A percentile compares a stretch with the other conserved stretches of the same genome.
Evolutionary conservation across 78 protist species (phyloP).

Genomic region (Dictyostelium purpureum): DNA sequence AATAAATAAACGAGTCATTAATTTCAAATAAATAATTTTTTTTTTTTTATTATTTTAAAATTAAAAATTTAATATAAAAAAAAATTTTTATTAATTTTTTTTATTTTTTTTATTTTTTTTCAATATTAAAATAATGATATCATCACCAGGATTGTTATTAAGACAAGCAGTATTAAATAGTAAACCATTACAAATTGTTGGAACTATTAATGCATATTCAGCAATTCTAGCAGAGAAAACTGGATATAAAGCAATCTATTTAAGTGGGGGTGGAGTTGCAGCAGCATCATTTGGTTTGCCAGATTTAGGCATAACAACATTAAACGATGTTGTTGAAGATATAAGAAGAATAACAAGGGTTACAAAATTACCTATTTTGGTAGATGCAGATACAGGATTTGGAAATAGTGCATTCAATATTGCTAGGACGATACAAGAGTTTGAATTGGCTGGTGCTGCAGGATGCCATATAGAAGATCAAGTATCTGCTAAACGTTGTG

Average conservation of each 20-base stretch:
- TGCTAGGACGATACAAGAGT: conserved; percentile 44
- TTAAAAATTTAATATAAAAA: too few relatives aligned
- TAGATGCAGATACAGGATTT: conserved; percentile 74
- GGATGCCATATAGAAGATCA: conserved; percentile 69
- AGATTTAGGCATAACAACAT: conserved; percentile 64
- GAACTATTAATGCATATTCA: conserved; percentile 65
- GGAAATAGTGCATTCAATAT: conserved; percentile 56
- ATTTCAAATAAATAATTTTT: too few relatives aligned
- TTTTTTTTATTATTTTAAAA: too few relatives aligned
- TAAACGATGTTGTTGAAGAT: conserved; percentile 73
- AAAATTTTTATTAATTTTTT: too few relatives aligned
- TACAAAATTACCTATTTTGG: conserved; percentile 50
- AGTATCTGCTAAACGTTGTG: conserved; percentile 49
- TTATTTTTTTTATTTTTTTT: too few relatives aligned
- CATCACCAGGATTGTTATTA: conserved; percentile 38
- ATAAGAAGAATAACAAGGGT: conserved; percentile 60
- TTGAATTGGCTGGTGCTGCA: conserved; percentile 74
- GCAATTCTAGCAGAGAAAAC: conserved; percentile 53
- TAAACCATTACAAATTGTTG: conserved; percentile 62
- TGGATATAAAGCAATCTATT: conserved; percentile 66
- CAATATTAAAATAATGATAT: too few relatives aligned
- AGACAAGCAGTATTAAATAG: conserved; percentile 40
- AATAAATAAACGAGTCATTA: too few relatives aligned
- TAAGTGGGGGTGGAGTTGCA: conserved; percentile 60
- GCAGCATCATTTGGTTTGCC: conserved; percentile 68